A percentile compares a stretch with the other conserved stretches of the same genome.
Evolutionary conservation across 2,329 filamentous ascomycete species (phyloP).

Genomic region (Colletotrichum navitas): DNA sequence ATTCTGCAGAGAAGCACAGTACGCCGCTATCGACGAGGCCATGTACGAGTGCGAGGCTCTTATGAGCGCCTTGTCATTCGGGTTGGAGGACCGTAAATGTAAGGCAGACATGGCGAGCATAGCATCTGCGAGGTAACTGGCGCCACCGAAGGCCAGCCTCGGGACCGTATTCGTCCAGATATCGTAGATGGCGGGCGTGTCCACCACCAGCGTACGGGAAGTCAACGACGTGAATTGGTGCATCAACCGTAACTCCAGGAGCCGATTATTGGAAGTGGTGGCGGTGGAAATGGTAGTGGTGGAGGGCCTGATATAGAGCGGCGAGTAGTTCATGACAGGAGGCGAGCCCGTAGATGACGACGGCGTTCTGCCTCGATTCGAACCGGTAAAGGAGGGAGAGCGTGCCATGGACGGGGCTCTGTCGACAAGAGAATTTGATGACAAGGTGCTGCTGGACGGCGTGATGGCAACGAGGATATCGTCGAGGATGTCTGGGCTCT

Average conservation of each 20-base stretch:
- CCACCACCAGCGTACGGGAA: constrained; percentile 69
- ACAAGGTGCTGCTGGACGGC: constrained; percentile 42
- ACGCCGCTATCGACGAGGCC: constrained; percentile 72
- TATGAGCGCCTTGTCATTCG: constrained; percentile 70
- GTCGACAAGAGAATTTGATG: constrained; percentile 44
- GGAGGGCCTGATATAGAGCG: constrained; percentile 50
- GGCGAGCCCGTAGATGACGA: constrained; percentile 42
- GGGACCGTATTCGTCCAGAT: constrained; percentile 73
- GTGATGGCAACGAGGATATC: constrained; percentile 54
- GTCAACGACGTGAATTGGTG: constrained; percentile 74
- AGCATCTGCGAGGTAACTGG: constrained; percentile 71
- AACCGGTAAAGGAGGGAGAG: constrained; percentile 40
- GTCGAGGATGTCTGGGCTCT: constrained; percentile 62
- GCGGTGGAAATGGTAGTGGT: constrained; percentile 50
- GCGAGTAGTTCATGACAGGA: constrained; percentile 48
- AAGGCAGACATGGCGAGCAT: constrained; percentile 74
- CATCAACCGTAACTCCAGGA: constrained; percentile 72
- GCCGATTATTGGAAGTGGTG: constrained; percentile 56
- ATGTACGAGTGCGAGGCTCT: constrained; percentile 75
- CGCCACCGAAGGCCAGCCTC: constrained; percentile 70
- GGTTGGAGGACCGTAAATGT: constrained; percentile 68
- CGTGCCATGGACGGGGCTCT: constrained; percentile 46
- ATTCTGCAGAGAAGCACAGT: constrained; percentile 66
- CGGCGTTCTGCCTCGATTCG: constrained; percentile 43
- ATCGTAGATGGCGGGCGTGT: constrained; percentile 63